These are phyloP conservation scores for Globisporangium cederbergense DNA, from an alignment of 352 stramenopile species.

Conservation along the genomic window DNA sequence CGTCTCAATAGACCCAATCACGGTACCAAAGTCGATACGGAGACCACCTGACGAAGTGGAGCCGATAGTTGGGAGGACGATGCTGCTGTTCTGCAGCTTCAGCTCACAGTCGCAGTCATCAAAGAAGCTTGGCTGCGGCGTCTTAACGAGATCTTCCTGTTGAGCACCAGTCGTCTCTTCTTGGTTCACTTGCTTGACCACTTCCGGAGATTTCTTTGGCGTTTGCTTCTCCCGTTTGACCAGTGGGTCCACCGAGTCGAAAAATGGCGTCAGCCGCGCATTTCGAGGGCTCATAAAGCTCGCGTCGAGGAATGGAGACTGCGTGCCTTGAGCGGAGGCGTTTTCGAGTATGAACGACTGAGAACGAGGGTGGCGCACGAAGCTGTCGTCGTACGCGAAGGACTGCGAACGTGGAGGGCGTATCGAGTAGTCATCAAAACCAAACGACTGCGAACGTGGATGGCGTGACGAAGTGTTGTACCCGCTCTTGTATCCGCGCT, in stretches of 20 bases:
- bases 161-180: not conserved
- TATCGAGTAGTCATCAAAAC: slow-evolving; percentile 1
- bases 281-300: slow-evolving; percentile 18
- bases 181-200: not conserved
- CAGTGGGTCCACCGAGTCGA: slow-evolving; percentile 52
- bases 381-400: slow-evolving; percentile 13
- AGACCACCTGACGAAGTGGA: slow-evolving; percentile 6
- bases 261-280: slow-evolving; percentile 51
- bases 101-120: slow-evolving; percentile 27
- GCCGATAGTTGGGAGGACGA: slow-evolving; percentile 14
- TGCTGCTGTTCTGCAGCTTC: slow-evolving; percentile 17
- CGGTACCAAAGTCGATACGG: slow-evolving; percentile 14
- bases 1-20: slow-evolving; percentile 14
- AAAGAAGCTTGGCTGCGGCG: slow-evolving; percentile 5
- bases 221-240: slow-evolving; percentile 15
- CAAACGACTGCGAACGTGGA: slow-evolving; percentile 14
- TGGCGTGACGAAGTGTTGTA: not conserved
- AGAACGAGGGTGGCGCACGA: slow-evolving; percentile 11
- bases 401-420: slow-evolving; percentile 11
- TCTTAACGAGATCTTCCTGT: not conserved
- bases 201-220: not conserved
- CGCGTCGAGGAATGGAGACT: slow-evolving; percentile 16
- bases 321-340: slow-evolving; percentile 5
- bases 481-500: slow-evolving; percentile 5
- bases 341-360: slow-evolving; percentile 20